Base-by-base conservation (phyloP, 2,329 filamentous ascomycete genomes). In the Ramichloridium luteum region DNA sequence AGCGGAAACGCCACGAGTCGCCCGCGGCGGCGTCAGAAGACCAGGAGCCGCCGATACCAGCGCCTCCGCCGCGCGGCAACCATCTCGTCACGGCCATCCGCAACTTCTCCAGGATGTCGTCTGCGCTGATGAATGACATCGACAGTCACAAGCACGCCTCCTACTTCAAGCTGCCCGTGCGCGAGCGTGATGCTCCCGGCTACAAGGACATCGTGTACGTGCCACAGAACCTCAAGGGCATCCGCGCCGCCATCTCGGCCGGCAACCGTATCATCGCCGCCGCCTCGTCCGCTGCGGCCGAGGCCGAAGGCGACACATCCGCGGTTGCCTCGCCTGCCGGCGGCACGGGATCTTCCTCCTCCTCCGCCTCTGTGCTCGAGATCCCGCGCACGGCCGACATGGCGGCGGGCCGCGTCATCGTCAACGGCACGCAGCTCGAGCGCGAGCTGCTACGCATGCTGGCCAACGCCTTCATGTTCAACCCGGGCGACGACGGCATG, bases 391-490 rank as follows among this genome's bases (percentile, higher is more conserved):
- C 72, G 2, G 70, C 77, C 30, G 83, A 94, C 35, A 65, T 93
- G 15, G 68, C 88, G 2, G 83, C 88, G 2, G 88, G 90, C 0
- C 82, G 77, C 46, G 83, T 77, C 13, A 93, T 96, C 47, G 82
- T 96, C 56, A 96, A 96, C 56, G 86, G 81, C 30, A 75, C 80
- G 1, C 90, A 96, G 54, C 68, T 96, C 11, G 88, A 96, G 57
- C 83, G 85, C 44, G 88, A 96, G 55, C 64, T 96, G 8, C 83
- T 92, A 47, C 81, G 92, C 47, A 94, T 96, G 82, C 93, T 96
- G 55, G 84, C 85, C 44, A 96, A 96, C 50, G 88, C 90, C 12
- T 80, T 94, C 57, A 96, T 98, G 90, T 98, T 93, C 64, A 96
- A 96, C 47, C 77, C 81, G 0, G 83, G 93, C 40, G 84, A 93